Evolutionary conservation across 257 asterid genomes (phyloP).

Genomic region (Salvia splendens): DNA sequence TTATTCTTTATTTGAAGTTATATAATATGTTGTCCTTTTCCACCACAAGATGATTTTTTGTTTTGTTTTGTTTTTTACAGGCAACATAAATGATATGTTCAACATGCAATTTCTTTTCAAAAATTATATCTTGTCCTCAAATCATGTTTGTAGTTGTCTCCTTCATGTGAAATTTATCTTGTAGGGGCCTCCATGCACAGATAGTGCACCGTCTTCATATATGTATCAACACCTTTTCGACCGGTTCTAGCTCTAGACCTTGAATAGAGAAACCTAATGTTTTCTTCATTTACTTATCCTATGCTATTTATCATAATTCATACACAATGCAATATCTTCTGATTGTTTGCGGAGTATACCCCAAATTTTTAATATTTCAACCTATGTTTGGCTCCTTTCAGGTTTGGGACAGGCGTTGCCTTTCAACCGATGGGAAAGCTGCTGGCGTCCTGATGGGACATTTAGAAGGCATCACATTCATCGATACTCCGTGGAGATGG

Average conservation of each 20-base stretch:
- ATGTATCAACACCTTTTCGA: neutral
- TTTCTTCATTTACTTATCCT: neutral
- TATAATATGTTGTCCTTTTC: neutral
- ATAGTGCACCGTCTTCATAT: neutral
- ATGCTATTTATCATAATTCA: neutral
- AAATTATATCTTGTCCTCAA: no score
- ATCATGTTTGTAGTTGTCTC: no score
- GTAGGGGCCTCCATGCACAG: neutral
- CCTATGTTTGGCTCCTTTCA: slow-evolving; percentile 30
- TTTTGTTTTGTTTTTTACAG: neutral
- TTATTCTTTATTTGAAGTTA: slow-evolving; percentile 21
- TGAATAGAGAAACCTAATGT: neutral
- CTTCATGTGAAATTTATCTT: no score
- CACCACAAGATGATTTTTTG: neutral
- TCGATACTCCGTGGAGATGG: slow-evolving; percentile 97
- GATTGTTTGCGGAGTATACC: slow-evolving; percentile 5
- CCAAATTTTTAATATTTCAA: neutral
- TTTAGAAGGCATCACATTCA: slow-evolving; percentile 83
- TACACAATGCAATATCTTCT: neutral
- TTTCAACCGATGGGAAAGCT: slow-evolving; percentile 53
- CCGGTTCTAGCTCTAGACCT: neutral
- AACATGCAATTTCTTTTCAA: no score
- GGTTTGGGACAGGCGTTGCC: slow-evolving; percentile 99
- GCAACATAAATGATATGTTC: no score
- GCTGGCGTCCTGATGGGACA: slow-evolving; percentile 92